phyloP scores from a whole-genome alignment of 495 filamentous ascomycete species.

The Neurospora terricola region DNA sequence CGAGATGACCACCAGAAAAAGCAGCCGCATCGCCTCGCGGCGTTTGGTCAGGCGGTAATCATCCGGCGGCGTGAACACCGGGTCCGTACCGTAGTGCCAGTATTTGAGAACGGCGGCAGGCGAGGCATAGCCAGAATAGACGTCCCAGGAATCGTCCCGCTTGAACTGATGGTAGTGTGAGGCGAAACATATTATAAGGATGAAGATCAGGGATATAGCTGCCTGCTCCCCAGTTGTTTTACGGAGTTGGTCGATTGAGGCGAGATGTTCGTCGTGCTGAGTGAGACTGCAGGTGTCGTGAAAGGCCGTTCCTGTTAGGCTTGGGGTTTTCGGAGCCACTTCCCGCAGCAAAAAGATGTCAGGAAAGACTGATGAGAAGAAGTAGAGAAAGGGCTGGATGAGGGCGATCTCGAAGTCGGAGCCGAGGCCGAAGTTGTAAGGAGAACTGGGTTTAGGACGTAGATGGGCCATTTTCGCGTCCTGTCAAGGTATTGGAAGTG shows the following conservation, averaged over 20 bases:
- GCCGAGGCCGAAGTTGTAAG: background rate
- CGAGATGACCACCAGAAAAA: background rate
- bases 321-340: background rate
- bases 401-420: background rate
- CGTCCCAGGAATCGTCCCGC: no score
- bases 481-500: background rate
- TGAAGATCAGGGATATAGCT: background rate
- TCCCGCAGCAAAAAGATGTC: background rate
- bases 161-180: background rate
- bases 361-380: background rate
- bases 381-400: background rate
- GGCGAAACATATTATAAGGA: background rate
- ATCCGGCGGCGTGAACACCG: no score
- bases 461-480: accelerated
- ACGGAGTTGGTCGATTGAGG: background rate
- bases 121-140: no score
- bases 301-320: background rate
- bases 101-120: no score
- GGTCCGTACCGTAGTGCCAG: no score
- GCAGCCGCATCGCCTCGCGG: background rate
- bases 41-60: background rate
- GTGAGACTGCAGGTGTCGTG: background rate
- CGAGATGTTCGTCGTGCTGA: background rate
- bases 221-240: background rate
- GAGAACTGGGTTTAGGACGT: background rate